phyloP scores from a whole-genome alignment of 352 stramenopile genomes.

The Phytophthora fragariae region DNA sequence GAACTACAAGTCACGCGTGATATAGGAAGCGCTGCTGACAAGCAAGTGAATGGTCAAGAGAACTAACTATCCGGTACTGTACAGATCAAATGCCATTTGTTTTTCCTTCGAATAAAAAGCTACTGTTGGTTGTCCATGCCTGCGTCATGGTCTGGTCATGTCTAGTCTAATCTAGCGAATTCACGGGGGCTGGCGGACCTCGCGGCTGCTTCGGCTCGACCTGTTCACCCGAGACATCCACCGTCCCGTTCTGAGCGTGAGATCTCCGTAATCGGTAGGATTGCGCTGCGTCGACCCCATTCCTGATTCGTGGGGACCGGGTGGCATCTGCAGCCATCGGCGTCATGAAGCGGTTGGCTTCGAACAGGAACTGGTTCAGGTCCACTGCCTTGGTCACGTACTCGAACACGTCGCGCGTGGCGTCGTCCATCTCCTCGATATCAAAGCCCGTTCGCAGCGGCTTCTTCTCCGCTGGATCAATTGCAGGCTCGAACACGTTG shows the following conservation, averaged over 20 bases:
- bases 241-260: constrained; percentile 26
- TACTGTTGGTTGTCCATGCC: constrained; percentile 20
- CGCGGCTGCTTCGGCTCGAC: constrained; percentile 30
- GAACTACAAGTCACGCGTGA: neutral
- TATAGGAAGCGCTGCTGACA: constrained; percentile 4
- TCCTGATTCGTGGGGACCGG: neutral
- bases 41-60: constrained; percentile 31
- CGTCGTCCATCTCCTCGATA: constrained; percentile 63
- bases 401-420: constrained; percentile 54
- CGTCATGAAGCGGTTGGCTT: constrained; percentile 71
- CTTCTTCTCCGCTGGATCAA: constrained; percentile 61
- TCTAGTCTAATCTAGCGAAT: constrained; percentile 39
- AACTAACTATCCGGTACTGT: neutral
- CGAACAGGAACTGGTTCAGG: constrained; percentile 77
- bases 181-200: constrained; percentile 29
- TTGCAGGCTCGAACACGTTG: constrained; percentile 66
- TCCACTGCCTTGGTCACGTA: constrained; percentile 66
- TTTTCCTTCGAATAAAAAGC: constrained; percentile 37
- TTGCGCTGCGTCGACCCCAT: neutral
- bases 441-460: constrained; percentile 69
- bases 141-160: constrained; percentile 21
- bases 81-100: constrained; percentile 16
- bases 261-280: constrained; percentile 23
- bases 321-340: constrained; percentile 17
- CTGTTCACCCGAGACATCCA: constrained; percentile 15